phyloP scores from a whole-genome alignment of 2,329 filamentous ascomycete genomes.

The Metarhizium anisopliae region DNA sequence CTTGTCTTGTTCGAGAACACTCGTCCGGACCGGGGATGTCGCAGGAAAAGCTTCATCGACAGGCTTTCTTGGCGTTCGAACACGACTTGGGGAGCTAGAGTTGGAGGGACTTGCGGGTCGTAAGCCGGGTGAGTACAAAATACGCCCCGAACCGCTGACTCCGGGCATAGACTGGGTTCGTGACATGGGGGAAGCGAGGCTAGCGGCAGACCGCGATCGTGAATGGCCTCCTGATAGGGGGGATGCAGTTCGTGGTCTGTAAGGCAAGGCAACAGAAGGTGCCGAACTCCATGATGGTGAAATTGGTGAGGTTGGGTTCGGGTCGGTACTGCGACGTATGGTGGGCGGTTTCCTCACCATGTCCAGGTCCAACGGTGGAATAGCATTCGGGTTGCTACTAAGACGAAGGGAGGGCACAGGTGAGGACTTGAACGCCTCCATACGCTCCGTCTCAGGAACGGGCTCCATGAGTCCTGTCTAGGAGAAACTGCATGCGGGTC shows the following conservation, averaged over 20 bases:
- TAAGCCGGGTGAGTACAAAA: slow-evolving; percentile 44
- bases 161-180: slow-evolving; percentile 58
- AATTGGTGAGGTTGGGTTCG: slow-evolving; percentile 42
- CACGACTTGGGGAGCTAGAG: slow-evolving; percentile 41
- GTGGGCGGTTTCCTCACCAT: slow-evolving; percentile 40
- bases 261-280: slow-evolving; percentile 38
- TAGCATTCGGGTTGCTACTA: slow-evolving; percentile 23
- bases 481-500: slow-evolving; percentile 1
- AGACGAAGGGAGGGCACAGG: slow-evolving; percentile 46
- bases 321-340: slow-evolving; percentile 51
- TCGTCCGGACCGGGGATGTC: slow-evolving; percentile 42
- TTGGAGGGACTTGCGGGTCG: slow-evolving; percentile 41
- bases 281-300: slow-evolving; percentile 36
- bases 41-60: slow-evolving; percentile 53
- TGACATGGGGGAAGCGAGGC: slow-evolving; percentile 47
- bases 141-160: slow-evolving; percentile 49
- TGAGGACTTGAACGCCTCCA: slow-evolving; percentile 55
- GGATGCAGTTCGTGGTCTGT: slow-evolving; percentile 53
- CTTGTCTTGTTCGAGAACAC: slow-evolving; percentile 45
- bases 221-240: slow-evolving; percentile 48
- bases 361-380: slow-evolving; percentile 33
- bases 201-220: slow-evolving; percentile 49
- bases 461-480: slow-evolving; percentile 44
- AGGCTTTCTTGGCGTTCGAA: slow-evolving; percentile 45
- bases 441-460: slow-evolving; percentile 58